Conservation (phyloP, 2,329 filamentous ascomycete species). For the Alternaria dauci region DNA sequence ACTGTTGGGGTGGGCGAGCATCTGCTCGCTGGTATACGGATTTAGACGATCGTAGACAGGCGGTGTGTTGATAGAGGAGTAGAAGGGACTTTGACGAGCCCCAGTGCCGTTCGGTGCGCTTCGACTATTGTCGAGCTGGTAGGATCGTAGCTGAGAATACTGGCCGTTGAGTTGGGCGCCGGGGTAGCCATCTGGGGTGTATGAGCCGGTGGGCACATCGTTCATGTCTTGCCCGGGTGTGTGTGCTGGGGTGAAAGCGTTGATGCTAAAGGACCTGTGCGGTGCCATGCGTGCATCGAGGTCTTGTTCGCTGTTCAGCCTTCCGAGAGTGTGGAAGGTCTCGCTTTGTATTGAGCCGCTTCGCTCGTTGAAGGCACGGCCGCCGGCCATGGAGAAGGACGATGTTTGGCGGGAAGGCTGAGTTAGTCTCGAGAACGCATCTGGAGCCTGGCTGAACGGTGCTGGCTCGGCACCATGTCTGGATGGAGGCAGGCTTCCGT, state of each 20-base stretch:
- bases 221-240: conserved; percentile 32
- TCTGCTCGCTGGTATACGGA: conserved; percentile 54
- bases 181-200: conserved; percentile 48
- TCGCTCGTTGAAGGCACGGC: conserved; percentile 49
- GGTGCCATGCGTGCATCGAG: conserved; percentile 43
- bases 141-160: conserved; percentile 49
- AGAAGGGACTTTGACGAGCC: conserved; percentile 58
- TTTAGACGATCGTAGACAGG: conserved; percentile 55
- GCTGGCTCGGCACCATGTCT: conserved; percentile 57
- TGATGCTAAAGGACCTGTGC: conserved; percentile 45
- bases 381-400: conserved; percentile 60
- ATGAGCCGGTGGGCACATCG: conserved; percentile 38
- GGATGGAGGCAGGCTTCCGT: conserved; percentile 65
- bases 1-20: conserved; percentile 55
- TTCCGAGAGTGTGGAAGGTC: conserved; percentile 45
- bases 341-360: conserved; percentile 52
- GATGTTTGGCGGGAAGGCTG: conserved; percentile 55
- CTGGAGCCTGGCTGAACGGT: conserved; percentile 42
- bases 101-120: conserved; percentile 55
- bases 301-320: conserved; percentile 47
- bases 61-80: conserved; percentile 57
- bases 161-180: conserved; percentile 44
- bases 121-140: conserved; percentile 54
- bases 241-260: conserved; percentile 34
- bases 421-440: conserved; percentile 39